These are phyloP conservation scores for Teunomyces lycoperdinae DNA, from an alignment of 805 yeast species.

Conservation along the genomic window DNA sequence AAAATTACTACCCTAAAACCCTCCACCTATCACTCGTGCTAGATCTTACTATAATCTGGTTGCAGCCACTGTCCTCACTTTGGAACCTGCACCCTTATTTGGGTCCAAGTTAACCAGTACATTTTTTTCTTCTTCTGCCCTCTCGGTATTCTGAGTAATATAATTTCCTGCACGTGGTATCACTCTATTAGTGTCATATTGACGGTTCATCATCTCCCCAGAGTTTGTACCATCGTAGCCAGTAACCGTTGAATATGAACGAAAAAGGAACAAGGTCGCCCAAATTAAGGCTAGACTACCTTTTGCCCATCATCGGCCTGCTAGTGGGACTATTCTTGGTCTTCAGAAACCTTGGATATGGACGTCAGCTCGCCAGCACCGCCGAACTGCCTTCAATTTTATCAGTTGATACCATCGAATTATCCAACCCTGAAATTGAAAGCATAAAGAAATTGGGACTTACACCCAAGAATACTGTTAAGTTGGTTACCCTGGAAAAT, in stretches of 20 bases:
- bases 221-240: too few relatives aligned
- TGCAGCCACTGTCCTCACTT: too few relatives aligned
- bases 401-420: background rate
- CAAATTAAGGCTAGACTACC: background rate
- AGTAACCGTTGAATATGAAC: background rate
- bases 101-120: too few relatives aligned
- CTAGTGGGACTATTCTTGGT: background rate
- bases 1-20: too few relatives aligned
- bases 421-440: slow-evolving; percentile 1
- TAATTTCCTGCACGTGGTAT: background rate
- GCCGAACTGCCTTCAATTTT: background rate
- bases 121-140: too few relatives aligned
- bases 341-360: background rate
- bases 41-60: too few relatives aligned
- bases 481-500: slow-evolving; percentile 18
- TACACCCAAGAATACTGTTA: slow-evolving; percentile 31
- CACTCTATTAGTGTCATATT: too few relatives aligned
- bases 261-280: background rate
- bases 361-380: background rate
- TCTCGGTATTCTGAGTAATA: too few relatives aligned
- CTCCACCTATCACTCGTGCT: too few relatives aligned
- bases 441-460: slow-evolving; percentile 24
- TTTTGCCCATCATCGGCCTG: background rate
- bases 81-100: too few relatives aligned
- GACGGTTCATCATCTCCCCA: too few relatives aligned